phyloP scores from a whole-genome alignment of 2,329 filamentous ascomycete genomes.

The Phaeomoniella chlamydospora region DNA sequence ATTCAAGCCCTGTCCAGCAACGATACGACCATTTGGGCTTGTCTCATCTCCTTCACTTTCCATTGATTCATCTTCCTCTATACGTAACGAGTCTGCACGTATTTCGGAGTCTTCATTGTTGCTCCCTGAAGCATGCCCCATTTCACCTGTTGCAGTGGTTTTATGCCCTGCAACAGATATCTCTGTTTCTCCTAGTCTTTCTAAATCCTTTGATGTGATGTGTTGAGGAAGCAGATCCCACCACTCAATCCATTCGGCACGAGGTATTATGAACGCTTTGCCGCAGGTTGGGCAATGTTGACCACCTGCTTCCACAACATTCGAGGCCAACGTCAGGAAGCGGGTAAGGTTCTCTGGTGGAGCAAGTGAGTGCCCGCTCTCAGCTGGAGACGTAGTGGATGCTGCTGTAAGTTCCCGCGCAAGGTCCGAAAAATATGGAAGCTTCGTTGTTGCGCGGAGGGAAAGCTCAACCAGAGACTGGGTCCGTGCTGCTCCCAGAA shows the following conservation, averaged over 20 bases:
- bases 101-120: too few relatives aligned
- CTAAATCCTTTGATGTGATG: neutral
- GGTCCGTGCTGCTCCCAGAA: neutral
- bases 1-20: too few relatives aligned
- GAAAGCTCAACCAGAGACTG: neutral
- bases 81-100: too few relatives aligned
- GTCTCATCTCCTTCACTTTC: too few relatives aligned
- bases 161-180: too few relatives aligned
- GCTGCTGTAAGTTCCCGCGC: neutral
- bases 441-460: neutral
- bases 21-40: too few relatives aligned
- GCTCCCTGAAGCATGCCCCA: too few relatives aligned
- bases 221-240: neutral
- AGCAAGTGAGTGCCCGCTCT: neutral
- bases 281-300: neutral
- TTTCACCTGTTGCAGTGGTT: too few relatives aligned
- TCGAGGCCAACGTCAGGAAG: neutral
- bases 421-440: neutral
- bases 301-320: neutral
- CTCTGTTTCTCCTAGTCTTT: neutral
- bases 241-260: neutral
- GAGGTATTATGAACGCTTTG: neutral
- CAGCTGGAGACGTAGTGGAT: neutral
- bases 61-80: too few relatives aligned
- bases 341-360: neutral